Conservation (phyloP, 352 stramenopile species). For the Globisporangium mamillatum region DNA sequence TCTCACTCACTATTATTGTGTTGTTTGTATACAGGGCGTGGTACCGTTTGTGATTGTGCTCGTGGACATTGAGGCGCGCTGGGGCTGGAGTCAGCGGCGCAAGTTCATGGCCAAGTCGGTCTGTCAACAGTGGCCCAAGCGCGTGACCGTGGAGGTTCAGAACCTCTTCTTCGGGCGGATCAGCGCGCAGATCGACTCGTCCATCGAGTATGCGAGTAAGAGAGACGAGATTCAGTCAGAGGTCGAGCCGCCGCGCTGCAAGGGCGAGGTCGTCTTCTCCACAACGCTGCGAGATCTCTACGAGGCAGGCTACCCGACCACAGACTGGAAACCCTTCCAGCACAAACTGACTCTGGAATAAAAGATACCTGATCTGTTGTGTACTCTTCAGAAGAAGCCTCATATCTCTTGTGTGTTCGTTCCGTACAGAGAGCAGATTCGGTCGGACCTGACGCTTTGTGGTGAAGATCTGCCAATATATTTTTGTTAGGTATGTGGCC, state of each 20-base stretch:
- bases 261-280: slow-evolving; percentile 17
- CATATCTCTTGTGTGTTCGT: background rate
- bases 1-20: background rate
- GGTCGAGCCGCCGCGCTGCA: slow-evolving; percentile 9
- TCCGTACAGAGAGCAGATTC: background rate
- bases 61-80: slow-evolving; percentile 11
- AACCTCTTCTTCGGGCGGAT: slow-evolving; percentile 16
- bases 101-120: slow-evolving; percentile 16
- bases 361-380: background rate
- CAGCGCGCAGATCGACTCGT: slow-evolving; percentile 1
- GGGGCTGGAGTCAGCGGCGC: slow-evolving; percentile 7
- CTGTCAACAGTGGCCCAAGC: slow-evolving; percentile 14
- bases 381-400: background rate
- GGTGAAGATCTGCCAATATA: background rate
- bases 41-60: slow-evolving; percentile 16
- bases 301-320: slow-evolving; percentile 11
- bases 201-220: slow-evolving; percentile 16
- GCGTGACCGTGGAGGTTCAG: slow-evolving; percentile 11
- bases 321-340: slow-evolving; percentile 11
- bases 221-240: background rate
- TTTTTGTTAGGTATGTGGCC: background rate
- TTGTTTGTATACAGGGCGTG: background rate
- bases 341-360: slow-evolving; percentile 14
- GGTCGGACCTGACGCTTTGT: background rate
- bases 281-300: slow-evolving; percentile 10